Percentiles rank a stretch among this genome's conserved stretches.
Conservation (phyloP, 106 monocot species). For the Amphibolis antarctica region DNA sequence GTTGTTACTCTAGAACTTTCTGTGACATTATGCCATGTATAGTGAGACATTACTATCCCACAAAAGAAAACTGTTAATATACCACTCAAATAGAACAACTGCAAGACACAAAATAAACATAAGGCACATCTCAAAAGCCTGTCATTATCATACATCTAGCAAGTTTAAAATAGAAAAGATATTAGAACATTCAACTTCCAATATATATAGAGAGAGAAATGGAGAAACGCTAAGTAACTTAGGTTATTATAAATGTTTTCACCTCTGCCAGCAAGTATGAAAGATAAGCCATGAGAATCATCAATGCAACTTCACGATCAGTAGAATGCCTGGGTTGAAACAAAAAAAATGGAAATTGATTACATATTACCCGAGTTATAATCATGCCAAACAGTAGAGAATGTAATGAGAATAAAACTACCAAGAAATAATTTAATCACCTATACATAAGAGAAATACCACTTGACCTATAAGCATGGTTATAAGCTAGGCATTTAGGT, state of each 20-base stretch:
- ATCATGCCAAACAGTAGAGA: no score
- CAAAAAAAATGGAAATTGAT: not conserved
- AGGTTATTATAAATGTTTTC: no score
- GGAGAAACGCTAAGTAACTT: not conserved
- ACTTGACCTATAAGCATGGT: no score
- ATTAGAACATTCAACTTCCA: not conserved
- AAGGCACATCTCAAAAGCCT: no score
- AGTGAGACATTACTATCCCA: conserved; percentile 99
- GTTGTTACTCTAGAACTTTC: conserved; percentile 97
- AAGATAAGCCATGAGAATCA: conserved; percentile 80
- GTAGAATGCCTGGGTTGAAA: conserved; percentile 53
- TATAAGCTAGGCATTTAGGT: no score
- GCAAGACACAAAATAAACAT: conserved; percentile 13
- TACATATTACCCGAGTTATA: not conserved
- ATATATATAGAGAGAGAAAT: no score
- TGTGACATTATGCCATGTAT: conserved; percentile 99
- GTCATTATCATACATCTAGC: no score
- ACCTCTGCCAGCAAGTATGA: conserved; percentile 88
- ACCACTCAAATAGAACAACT: conserved; percentile 85
- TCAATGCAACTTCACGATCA: conserved; percentile 76
- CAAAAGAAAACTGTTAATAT: conserved; percentile 99
- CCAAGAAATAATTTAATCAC: no score
- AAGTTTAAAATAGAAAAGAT: no score
- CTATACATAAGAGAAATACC: no score
- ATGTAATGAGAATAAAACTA: no score